Evolutionary conservation across 2,329 filamentous ascomycete genomes (phyloP).

Genomic region (Clonostachys chloroleuca): DNA sequence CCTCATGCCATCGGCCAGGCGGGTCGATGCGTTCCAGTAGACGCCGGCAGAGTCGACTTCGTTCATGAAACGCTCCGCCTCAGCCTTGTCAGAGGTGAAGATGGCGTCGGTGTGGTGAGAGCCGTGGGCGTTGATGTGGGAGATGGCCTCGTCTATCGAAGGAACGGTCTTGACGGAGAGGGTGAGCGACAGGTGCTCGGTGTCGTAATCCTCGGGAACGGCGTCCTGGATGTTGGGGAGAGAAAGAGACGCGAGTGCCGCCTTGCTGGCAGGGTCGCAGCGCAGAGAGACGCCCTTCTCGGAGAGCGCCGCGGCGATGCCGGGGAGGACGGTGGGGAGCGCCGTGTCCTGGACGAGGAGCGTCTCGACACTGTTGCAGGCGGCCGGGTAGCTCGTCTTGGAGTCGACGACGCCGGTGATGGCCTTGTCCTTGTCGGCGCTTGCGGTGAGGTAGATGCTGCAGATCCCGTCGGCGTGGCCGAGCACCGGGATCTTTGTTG

Average conservation of each 20-base stretch:
- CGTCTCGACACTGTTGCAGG: conserved; percentile 93
- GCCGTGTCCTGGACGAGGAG: conserved; percentile 76
- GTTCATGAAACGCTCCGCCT: conserved; percentile 79
- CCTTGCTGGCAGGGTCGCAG: conserved; percentile 69
- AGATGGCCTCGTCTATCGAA: conserved; percentile 65
- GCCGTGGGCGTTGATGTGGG: conserved; percentile 87
- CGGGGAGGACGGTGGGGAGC: conserved; percentile 62
- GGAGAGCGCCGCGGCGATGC: conserved; percentile 69
- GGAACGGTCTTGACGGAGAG: conserved; percentile 80
- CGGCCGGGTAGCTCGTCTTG: conserved; percentile 91
- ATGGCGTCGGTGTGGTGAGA: conserved; percentile 95
- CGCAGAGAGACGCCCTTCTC: conserved; percentile 75
- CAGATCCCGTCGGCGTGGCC: conserved; percentile 96
- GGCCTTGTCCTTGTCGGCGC: conserved; percentile 70
- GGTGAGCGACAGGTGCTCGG: conserved; percentile 83
- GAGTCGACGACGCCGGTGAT: conserved; percentile 79
- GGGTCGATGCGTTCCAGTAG: conserved; percentile 94
- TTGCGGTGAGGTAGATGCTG: conserved; percentile 75
- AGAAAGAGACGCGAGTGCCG: conserved; percentile 49
- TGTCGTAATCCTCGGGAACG: conserved; percentile 69
- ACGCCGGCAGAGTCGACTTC: conserved; percentile 85
- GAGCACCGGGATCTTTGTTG: conserved; percentile 90
- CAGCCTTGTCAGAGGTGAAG: conserved; percentile 62
- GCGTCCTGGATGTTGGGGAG: conserved; percentile 56
- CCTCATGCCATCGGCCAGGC: conserved; percentile 93